Conservation (phyloP, 2,329 filamentous ascomycete genomes). For the Paecilomyces sp. region DNA sequence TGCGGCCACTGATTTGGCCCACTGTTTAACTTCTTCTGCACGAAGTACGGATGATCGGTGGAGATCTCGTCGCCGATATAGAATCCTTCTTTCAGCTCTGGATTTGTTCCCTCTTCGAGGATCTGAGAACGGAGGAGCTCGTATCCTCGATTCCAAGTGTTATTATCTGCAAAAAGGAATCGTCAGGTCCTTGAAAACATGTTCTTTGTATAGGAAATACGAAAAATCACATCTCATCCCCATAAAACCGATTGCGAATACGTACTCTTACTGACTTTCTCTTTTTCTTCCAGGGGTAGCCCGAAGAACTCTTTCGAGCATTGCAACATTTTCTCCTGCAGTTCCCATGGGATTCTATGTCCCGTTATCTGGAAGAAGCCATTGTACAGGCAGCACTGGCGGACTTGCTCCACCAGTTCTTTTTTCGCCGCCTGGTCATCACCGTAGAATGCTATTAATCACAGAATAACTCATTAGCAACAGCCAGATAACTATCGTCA, state of each 20-base stretch:
- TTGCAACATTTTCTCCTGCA: slow-evolving; percentile 32
- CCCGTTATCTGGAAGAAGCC: slow-evolving; percentile 43
- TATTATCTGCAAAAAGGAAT: slow-evolving; percentile 19
- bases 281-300: slow-evolving; percentile 35
- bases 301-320: slow-evolving; percentile 36
- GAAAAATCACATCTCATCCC: not conserved
- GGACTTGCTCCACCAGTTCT: not conserved
- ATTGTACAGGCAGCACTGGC: not conserved
- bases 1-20: slow-evolving; percentile 37
- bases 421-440: not conserved
- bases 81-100: slow-evolving; percentile 39
- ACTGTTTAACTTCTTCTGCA: slow-evolving; percentile 30
- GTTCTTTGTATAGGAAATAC: not conserved
- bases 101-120: slow-evolving; percentile 33
- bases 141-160: slow-evolving; percentile 38
- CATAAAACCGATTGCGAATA: not conserved
- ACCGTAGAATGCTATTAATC: not conserved
- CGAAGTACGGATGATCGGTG: slow-evolving; percentile 29
- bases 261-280: slow-evolving; percentile 26
- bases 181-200: not conserved
- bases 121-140: slow-evolving; percentile 37
- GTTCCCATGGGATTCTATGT: slow-evolving; percentile 30
- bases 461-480: not conserved
- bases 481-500: not conserved
- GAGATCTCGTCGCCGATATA: slow-evolving; percentile 38